Base-by-base conservation (phyloP, 345 rosid species). In the Noccaea caerulescens region DNA sequence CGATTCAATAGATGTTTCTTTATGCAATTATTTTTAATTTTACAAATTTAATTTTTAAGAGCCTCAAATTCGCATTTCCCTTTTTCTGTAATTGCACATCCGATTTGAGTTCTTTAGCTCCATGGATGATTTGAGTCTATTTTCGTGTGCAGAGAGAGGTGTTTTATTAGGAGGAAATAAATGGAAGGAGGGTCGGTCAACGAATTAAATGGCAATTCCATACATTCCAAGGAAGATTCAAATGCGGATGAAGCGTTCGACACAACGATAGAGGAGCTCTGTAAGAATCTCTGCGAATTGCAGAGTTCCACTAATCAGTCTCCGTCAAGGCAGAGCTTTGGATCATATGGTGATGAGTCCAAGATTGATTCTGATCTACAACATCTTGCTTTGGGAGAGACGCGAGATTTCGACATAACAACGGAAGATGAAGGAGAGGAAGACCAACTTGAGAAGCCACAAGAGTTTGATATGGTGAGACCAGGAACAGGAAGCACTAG, bases 301-400 rank as follows among this genome's bases (percentile, higher is more conserved):
- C 91, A 89, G 83, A 87, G 98, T 71, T 89, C 97, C 30, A 27
- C 30, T 42, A 88, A 86, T 38, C 91, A 78, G 12, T 89, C 98
- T 37, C 91, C 88, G 10, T 89, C 96, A 1, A 82, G 96, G 81
- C 86, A 79, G 13, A 87, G 94, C 79, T 86, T 80, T 81, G 92
- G 85, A 36, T 86, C 91, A 0, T 83, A 82, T 72, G 97, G 87
- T 4, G 92, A 86, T 58, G 98, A 93, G 80, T 93, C 96, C 0
- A 89, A 95, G 80, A 89, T 93, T 41, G 96, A 91, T 71, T 87
- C 85, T 3, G 96, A 93, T 78, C 68, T 93, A 73, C 75, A 75
- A 74, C 88, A 91, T 79, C 94, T 93, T 51, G 89, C 80, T 33
- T 82, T 85, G 50, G 87, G 86, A 73, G 93, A 85, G 75, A 83